Percentiles rank a stretch among this genome's conserved stretches.
phyloP scores from a whole-genome alignment of 805 yeast species.

The Nakazawaea ambrosiae region DNA sequence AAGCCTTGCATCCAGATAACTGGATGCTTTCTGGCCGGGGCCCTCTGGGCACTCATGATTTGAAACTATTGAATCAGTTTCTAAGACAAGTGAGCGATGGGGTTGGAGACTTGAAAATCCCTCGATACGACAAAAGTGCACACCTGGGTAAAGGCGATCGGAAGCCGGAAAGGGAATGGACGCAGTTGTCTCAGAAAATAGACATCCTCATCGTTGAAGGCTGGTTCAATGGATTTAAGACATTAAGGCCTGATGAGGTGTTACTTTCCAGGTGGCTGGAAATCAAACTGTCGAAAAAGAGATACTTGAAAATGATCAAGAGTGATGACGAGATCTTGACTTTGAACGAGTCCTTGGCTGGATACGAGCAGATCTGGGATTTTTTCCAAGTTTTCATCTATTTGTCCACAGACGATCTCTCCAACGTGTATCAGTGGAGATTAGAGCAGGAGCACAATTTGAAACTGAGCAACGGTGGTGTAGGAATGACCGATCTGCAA shows the following conservation, averaged over 20 bases:
- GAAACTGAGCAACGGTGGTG: constrained; percentile 38
- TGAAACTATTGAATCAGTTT: constrained; percentile 32
- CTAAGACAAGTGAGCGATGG: constrained; percentile 24
- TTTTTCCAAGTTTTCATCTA: constrained; percentile 54
- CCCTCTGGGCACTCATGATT: constrained; percentile 90
- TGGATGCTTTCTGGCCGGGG: constrained; percentile 69
- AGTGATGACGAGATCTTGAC: constrained; percentile 18
- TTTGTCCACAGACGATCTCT: constrained; percentile 50
- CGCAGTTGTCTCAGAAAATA: constrained; percentile 20
- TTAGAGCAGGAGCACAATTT: constrained; percentile 65
- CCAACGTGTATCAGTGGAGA: constrained; percentile 75
- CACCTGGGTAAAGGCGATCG: constrained; percentile 79
- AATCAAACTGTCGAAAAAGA: too few relatives aligned
- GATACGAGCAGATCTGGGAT: constrained; percentile 51
- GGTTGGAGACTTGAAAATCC: constrained; percentile 33
- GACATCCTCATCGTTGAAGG: constrained; percentile 83
- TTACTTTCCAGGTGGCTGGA: constrained; percentile 14
- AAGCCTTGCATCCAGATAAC: constrained; percentile 35
- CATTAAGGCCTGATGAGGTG: constrained; percentile 29
- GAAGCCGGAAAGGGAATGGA: constrained; percentile 32
- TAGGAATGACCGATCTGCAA: constrained; percentile 74
- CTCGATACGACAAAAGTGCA: constrained; percentile 73
- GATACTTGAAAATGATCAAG: too few relatives aligned
- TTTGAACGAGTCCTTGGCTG: constrained; percentile 45
- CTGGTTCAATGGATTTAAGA: constrained; percentile 81